Percentiles rank a stretch among this genome's conserved stretches.
Conservation (phyloP, 805 yeast species). For the Lipomyces sp. region DNA sequence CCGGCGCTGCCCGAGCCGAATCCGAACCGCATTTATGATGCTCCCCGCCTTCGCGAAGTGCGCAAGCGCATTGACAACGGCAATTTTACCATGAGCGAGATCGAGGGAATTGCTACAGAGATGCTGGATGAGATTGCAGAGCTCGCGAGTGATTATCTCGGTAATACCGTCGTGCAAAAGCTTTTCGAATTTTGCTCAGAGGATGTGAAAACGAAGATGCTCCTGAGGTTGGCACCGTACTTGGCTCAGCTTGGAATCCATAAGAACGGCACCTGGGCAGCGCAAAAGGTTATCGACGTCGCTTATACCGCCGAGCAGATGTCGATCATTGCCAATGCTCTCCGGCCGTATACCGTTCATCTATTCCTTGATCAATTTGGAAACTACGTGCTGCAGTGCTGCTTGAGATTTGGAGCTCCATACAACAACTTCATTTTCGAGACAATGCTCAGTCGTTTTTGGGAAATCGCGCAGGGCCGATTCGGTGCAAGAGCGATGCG, state of each 20-base stretch:
- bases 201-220: slow-evolving; percentile 72
- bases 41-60: slow-evolving; percentile 82
- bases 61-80: slow-evolving; percentile 68
- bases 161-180: slow-evolving; percentile 93
- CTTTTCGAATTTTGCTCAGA: slow-evolving; percentile 70
- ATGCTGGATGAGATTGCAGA: slow-evolving; percentile 89
- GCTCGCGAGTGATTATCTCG: slow-evolving; percentile 85
- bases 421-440: slow-evolving; percentile 88
- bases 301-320: slow-evolving; percentile 63
- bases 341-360: slow-evolving; percentile 78
- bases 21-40: slow-evolving; percentile 70
- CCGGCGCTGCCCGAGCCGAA: slow-evolving; percentile 71
- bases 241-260: slow-evolving; percentile 91
- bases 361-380: slow-evolving; percentile 94
- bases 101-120: slow-evolving; percentile 77
- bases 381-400: slow-evolving; percentile 92
- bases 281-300: slow-evolving; percentile 86
- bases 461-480: slow-evolving; percentile 79
- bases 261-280: slow-evolving; percentile 99
- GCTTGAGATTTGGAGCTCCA: slow-evolving; percentile 83
- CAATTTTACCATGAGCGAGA: slow-evolving; percentile 52
- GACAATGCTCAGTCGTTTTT: slow-evolving; percentile 69
- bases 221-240: slow-evolving; percentile 70
- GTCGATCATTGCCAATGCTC: slow-evolving; percentile 60
- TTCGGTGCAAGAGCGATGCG: slow-evolving; percentile 95